A percentile compares a stretch with the other conserved stretches of the same genome.
phyloP scores from a whole-genome alignment of 2,329 filamentous ascomycete genomes.

The Ophiostoma sp. region DNA sequence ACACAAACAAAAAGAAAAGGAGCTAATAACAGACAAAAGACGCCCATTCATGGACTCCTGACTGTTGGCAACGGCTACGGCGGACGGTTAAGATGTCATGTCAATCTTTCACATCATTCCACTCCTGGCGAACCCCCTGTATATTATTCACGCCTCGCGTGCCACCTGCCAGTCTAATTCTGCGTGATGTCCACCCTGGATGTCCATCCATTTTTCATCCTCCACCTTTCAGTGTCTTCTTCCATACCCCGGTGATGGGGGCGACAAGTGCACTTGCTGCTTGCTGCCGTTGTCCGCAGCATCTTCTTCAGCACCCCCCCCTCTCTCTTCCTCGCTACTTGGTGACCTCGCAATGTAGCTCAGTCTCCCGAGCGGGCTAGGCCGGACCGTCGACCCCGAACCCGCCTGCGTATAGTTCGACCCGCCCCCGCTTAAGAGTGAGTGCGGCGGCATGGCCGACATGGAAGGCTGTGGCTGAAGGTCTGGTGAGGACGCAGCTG shows the following conservation, averaged over 20 bases:
- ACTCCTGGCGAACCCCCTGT: neutral
- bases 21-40: neutral
- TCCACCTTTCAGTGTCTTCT: neutral
- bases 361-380: conserved; percentile 43
- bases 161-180: neutral
- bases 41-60: neutral
- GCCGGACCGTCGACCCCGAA: conserved; percentile 28
- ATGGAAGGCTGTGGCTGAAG: conserved; percentile 30
- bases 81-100: neutral
- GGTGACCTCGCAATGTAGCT: conserved; percentile 38
- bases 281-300: neutral
- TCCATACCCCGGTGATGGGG: neutral
- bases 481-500: conserved; percentile 24
- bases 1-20: neutral
- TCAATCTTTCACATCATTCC: neutral
- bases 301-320: neutral
- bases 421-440: neutral
- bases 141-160: neutral
- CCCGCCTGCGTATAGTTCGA: neutral
- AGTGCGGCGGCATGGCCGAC: conserved; percentile 32
- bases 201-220: neutral
- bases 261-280: neutral
- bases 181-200: neutral
- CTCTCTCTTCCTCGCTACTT: conserved; percentile 33
- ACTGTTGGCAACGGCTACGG: neutral